Base-by-base conservation (phyloP, 768 basidiomycete genomes). In the Lentinula detonsa region DNA sequence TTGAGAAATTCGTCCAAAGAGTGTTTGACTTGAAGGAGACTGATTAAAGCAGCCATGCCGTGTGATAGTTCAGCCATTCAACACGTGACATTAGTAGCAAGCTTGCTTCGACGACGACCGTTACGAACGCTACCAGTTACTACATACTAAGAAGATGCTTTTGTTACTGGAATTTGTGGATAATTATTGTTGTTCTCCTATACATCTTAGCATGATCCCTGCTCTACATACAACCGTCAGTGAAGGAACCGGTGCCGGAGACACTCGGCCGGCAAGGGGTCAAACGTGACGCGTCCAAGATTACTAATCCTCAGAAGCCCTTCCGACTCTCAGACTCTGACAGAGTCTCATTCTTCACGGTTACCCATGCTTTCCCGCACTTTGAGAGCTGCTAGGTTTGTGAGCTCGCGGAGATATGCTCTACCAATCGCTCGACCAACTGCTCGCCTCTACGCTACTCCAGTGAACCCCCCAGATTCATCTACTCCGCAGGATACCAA, bases 331-430 rank as follows among this genome's bases (percentile, higher is more conserved):
- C 43, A 39, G 37, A 48, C 21, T 21, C 46, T 18, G 46, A 21
- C 46, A 10, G 46, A 57, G 28, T 46, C 63, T 31, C 56, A 62
- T 39, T 58, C 69, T 69, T 68, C 64, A 56, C 65, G 61, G 63
- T 61, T 53, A 60, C 70, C 57, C 65, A 88, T 90, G 88, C 80
- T 90, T 65, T 80, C 82, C 64, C 85, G 86, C 65, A 81, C 85
- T 33, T 70, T 87, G 57, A 83, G 84, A 70, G 80, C 81, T 59
- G 76, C 76, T 3, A 74, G 76, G 59, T 74, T 81, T 64, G 71
- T 79, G 57, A 76, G 78, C 62, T 70, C 69, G 56, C 79, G 76
- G 34, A 70, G 77, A 63, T 65, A 75, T 53, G 67, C 76, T 37
- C 62, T 77, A 60, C 60, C 69, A 37, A 63, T 71, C 15, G 40